Evolutionary conservation across 2,329 filamentous ascomycete species (phyloP).

Genomic region (Leptographium wingfieldii): DNA sequence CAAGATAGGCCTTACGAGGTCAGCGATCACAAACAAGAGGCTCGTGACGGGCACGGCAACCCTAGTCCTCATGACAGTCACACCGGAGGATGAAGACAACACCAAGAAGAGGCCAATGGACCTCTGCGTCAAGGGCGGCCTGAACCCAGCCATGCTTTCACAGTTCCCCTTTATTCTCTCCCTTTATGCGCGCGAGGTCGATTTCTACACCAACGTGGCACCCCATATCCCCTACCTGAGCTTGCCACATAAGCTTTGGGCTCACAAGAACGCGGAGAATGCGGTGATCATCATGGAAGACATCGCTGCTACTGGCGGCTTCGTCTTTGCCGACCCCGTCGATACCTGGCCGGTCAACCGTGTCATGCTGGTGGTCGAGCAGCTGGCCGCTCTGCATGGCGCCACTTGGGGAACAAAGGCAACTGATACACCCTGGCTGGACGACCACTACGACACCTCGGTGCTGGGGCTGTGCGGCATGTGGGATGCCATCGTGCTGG

Average conservation of each 20-base stretch:
- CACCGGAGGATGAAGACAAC: neutral
- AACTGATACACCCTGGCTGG: constrained; percentile 16
- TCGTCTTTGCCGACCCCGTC: constrained; percentile 30
- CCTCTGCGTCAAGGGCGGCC: constrained; percentile 33
- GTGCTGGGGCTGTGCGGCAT: constrained; percentile 1
- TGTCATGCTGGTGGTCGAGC: constrained; percentile 17
- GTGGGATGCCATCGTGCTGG: constrained; percentile 14
- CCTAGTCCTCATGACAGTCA: neutral
- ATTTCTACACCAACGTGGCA: constrained; percentile 13
- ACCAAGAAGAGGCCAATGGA: neutral
- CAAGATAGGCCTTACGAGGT: neutral
- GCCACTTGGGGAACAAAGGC: constrained; percentile 14
- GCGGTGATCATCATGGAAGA: constrained; percentile 58
- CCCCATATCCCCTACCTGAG: constrained; percentile 14
- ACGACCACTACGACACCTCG: constrained; percentile 9
- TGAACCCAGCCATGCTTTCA: constrained; percentile 35
- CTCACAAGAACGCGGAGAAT: constrained; percentile 16
- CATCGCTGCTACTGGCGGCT: constrained; percentile 39
- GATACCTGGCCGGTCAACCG: constrained; percentile 14
- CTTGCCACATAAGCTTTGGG: constrained; percentile 9
- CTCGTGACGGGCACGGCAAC: neutral
- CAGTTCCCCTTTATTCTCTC: constrained; percentile 10
- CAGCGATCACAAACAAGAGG: neutral
- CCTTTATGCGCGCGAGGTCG: constrained; percentile 16
- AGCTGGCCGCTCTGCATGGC: constrained; percentile 23